Evolutionary conservation across 495 filamentous ascomycete genomes (phyloP).

Genomic region (Massariosphaeria phaeospora): DNA sequence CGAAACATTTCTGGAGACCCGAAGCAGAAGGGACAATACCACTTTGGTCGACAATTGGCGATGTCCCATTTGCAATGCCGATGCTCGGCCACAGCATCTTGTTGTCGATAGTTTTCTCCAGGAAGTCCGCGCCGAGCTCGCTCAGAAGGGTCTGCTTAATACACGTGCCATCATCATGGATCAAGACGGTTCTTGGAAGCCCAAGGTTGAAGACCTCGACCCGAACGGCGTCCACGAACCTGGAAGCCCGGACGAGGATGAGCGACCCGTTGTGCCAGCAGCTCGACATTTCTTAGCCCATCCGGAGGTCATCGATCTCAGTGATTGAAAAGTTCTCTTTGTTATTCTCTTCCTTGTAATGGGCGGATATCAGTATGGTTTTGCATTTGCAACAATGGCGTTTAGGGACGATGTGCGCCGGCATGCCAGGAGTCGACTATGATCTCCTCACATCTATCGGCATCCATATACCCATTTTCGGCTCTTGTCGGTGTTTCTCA

Average conservation of each 20-base stretch:
- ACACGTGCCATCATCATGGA: constrained; percentile 41
- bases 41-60: constrained; percentile 69
- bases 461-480: too few species aligned
- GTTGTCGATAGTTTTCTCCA: constrained; percentile 66
- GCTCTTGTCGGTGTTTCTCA: too few species aligned
- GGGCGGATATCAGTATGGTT: too few species aligned
- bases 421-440: too few species aligned
- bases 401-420: too few species aligned
- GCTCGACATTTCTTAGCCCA: too few species aligned
- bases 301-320: too few species aligned
- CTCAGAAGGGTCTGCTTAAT: constrained; percentile 26
- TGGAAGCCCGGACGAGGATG: constrained; percentile 2
- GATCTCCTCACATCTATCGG: too few species aligned
- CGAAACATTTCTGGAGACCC: constrained; percentile 67
- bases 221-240: constrained; percentile 5
- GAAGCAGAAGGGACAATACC: constrained; percentile 47
- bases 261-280: background rate
- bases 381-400: too few species aligned
- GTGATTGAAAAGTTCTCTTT: too few species aligned
- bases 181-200: constrained; percentile 40
- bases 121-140: constrained; percentile 46
- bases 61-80: constrained; percentile 72
- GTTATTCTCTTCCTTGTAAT: too few species aligned
- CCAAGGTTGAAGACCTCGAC: constrained; percentile 20
- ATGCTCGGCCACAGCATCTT: constrained; percentile 67